phyloP scores from a whole-genome alignment of 306 rosid genomes.

The Rosa rugosa region DNA sequence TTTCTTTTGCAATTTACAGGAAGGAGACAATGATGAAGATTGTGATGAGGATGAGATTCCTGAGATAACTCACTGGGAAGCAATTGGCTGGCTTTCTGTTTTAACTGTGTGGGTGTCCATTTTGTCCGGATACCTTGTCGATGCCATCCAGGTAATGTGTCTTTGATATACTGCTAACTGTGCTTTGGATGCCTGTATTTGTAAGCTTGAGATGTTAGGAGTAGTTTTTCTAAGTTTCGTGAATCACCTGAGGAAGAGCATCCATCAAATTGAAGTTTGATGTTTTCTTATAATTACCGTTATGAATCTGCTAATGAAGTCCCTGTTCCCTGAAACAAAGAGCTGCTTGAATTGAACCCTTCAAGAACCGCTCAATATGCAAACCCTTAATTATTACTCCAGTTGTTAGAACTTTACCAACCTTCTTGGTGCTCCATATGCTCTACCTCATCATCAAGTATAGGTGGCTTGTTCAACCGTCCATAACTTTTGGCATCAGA shows the following conservation, averaged over 20 bases:
- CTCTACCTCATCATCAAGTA: background rate
- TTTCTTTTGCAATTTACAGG: slow-evolving; percentile 35
- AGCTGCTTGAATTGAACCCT: background rate
- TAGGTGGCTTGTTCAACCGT: background rate
- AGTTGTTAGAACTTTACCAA: background rate
- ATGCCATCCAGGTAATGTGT: slow-evolving; percentile 68
- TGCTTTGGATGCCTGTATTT: background rate
- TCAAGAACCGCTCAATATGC: background rate
- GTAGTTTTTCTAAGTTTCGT: background rate
- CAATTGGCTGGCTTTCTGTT: slow-evolving; percentile 81
- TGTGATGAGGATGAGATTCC: slow-evolving; percentile 57
- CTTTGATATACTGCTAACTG: background rate
- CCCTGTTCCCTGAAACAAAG: background rate
- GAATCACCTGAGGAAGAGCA: background rate
- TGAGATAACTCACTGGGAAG: slow-evolving; percentile 76
- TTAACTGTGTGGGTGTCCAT: slow-evolving; percentile 79
- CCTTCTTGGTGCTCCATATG: background rate
- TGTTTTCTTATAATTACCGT: background rate
- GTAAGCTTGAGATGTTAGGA: background rate
- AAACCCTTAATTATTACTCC: background rate
- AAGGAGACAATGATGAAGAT: slow-evolving; percentile 39
- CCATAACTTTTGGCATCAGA: slow-evolving; percentile 1
- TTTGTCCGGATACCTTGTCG: slow-evolving; percentile 86
- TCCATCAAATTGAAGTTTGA: background rate
- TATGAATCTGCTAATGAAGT: background rate